Base-by-base conservation (phyloP, 192 early-diverging fungal species). In the Coemansia sp. region DNA sequence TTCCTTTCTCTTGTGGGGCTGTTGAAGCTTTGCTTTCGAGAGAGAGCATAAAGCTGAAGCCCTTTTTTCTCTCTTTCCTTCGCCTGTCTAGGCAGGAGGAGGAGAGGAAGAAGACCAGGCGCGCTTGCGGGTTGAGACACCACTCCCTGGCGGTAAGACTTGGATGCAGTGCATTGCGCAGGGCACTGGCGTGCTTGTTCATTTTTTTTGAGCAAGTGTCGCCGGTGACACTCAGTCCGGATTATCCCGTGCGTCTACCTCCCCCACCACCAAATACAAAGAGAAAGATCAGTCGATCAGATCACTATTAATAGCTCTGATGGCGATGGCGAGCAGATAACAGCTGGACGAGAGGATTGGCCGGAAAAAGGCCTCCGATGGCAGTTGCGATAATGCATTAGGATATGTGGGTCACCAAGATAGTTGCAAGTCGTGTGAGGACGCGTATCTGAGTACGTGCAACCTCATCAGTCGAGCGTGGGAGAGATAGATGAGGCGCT, bases 121-220 rank as follows among this genome's bases (percentile, higher is more conserved):
- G 50, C 16, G 21, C 38, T 66, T 57, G 61, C 16, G 65, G 44
- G 47, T 77, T 70, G 70, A 72, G 72, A 30, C 30, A 26, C 19
- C 55, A 67, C 75, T 77, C 75, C 66, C 75, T 77, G 75, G 69
- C 70, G 75, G 62, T 52, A 38, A 30, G 32, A n/a, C 40, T 72
- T 77, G 63, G 63, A 77, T 77, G 75, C 69, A 77, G 75, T 77
- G 75, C 75, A 69, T 72, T 77, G 75, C 75, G 75, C 75, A 77
- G 75, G 75, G 70, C 72, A 59, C 66, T 47, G 35, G 75, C 68
- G 58, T 13, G 7, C 23, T 39, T 16, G 28, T 14, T 38, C 19
- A 37, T 37, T 6, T 37, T 37, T 39, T 50, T 16, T 38, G 30
- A 21, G 50, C 43, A 4, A 47, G 63, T 42, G 68, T 66, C 23